Conservation (phyloP, 176 grass and related monocot species). For the Pontederia crassipes region DNA sequence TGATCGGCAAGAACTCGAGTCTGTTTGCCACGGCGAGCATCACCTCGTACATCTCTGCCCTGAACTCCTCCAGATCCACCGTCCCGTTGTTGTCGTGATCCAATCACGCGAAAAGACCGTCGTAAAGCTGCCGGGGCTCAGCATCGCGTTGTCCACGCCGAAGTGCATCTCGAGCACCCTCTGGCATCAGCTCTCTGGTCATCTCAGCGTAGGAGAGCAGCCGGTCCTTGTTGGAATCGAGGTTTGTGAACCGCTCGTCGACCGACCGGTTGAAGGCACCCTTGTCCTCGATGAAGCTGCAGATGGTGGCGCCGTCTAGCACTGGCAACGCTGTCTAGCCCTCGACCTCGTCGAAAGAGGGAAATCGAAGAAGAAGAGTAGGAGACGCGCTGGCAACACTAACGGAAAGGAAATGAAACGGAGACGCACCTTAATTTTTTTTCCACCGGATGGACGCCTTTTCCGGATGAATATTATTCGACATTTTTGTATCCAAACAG, state of each 20-base stretch:
- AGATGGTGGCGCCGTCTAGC: not conserved
- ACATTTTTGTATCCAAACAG: too few species aligned
- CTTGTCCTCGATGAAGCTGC: not conserved
- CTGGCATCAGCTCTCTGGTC: conserved; percentile 12
- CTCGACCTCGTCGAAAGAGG: not conserved
- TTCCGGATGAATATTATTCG: too few species aligned
- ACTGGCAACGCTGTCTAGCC: not conserved
- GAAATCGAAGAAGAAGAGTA: too few species aligned
- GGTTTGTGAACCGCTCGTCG: conserved; percentile 19
- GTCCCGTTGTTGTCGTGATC: conserved; percentile 21
- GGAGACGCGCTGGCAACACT: too few species aligned
- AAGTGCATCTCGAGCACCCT: conserved; percentile 25
- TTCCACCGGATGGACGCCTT: too few species aligned
- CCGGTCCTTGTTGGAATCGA: conserved; percentile 30
- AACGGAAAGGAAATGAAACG: too few species aligned
- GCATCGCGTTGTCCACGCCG: not conserved
- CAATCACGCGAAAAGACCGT: conserved; percentile 2
- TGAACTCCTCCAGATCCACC: conserved; percentile 41
- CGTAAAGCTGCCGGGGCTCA: conserved; percentile 7
- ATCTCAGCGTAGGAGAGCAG: conserved; percentile 17
- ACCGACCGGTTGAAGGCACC: not conserved
- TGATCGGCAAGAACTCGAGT: conserved; percentile 45
- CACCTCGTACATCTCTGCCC: conserved; percentile 71
- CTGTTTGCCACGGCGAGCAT: conserved; percentile 74
- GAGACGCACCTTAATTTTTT: too few species aligned